Evolutionary conservation across 352 stramenopile genomes (phyloP), one percentile per base, ranked within the genome.

Genomic region (Plasmopara viticola): DNA sequence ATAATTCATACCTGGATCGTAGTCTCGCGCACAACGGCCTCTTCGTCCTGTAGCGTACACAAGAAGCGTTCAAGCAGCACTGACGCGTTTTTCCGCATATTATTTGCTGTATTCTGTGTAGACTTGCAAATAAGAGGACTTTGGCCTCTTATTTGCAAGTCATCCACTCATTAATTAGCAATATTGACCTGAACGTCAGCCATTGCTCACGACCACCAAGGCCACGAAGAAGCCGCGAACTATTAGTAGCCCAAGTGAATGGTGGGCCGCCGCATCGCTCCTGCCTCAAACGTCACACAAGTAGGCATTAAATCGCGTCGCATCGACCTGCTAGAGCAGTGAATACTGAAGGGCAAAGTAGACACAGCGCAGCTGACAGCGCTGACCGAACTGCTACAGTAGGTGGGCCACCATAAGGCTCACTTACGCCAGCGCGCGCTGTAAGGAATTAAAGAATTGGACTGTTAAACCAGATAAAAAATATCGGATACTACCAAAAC

Each of bases 201-300:
- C 31, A 35, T 35, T 35, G 20, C 20, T 35, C 31, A 48, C 60
- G 46, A 66, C 70, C 48, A 64, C 72, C 52, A 78, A 74, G 62
- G 53, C 44, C 31, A 93, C 90, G 79, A 90, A 90, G 73, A 93
- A 93, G 68, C 82, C 82, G 79, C 64, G 30, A 79, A 93, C 62
- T 93, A 90, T 57, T 90, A 93, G 76, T 78, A 79, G 17, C 82
- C 78, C 12, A 93, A 93, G 78, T 79, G 76, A 62, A 93, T 90
- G 61, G 82, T 93, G 28, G 82, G 82, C 10, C 77, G 79, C 34
- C 84, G 84, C 50, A 78, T 72, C 1, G 61, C 72, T 9, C 77
- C 72, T 44, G 66, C 78, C 17, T 74, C 82, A 28, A 93, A 93
- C 46, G 82, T 93, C 17, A 93, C 82, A 28, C 86, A 72, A 33